These are phyloP conservation scores for Solanum pinnatisectum DNA, from an alignment of 257 asterid genomes.

Conservation along the genomic window DNA sequence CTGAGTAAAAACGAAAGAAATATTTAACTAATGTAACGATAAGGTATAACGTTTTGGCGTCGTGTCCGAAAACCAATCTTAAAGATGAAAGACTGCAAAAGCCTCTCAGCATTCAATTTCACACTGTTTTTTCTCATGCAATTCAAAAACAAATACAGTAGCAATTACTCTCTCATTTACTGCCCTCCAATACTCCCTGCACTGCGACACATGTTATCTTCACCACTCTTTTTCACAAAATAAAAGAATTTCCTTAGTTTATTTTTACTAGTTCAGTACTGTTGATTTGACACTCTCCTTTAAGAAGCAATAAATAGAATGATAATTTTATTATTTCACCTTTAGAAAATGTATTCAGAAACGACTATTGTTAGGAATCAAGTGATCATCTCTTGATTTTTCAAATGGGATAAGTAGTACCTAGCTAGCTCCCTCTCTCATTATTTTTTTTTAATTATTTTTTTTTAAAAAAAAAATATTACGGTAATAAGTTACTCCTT, in stretches of 20 bases:
- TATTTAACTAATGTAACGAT: neutral
- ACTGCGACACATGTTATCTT: conserved; percentile 20
- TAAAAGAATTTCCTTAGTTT: no score
- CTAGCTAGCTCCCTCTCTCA: no score
- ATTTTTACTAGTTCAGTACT: neutral
- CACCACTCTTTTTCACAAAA: conserved; percentile 1
- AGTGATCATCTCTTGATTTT: no score
- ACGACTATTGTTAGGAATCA: no score
- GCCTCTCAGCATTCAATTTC: conserved; percentile 29
- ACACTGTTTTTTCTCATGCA: conserved; percentile 1
- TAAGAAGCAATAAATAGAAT: no score
- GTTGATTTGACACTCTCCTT: no score
- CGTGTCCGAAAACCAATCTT: conserved; percentile 5
- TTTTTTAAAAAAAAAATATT: no score
- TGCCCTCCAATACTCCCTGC: neutral
- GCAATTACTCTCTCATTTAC: conserved; percentile 18
- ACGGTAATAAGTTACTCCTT: no score
- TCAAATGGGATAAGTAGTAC: no score
- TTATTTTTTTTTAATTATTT: no score
- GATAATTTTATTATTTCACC: no score
- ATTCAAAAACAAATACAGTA: neutral
- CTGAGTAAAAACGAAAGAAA: neutral
- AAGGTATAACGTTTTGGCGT: neutral
- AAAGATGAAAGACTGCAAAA: neutral
- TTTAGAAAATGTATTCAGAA: no score